Evolutionary conservation across 257 asterid species (phyloP), one percentile per base, ranked within the genome.

Genomic region (Gentiana straminea): DNA sequence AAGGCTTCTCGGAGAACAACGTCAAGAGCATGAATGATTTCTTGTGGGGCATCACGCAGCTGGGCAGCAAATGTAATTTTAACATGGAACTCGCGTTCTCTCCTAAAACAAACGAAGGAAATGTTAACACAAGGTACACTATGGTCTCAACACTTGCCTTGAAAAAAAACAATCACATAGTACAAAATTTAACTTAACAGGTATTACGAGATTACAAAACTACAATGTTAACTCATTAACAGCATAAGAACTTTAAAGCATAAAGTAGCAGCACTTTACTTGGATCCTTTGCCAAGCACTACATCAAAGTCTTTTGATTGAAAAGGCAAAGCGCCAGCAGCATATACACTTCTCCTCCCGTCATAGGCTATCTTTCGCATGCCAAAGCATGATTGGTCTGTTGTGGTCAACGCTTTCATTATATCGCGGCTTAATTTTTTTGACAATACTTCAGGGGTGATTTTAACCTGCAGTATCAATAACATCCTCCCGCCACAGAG

Each of bases 291-390:
- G 4, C 57, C 33, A 8, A 84, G 81, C 62, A 55, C 74, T 13
- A 90, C 63, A 2, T 62, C 73, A 45, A 90, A 90, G 35, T 86
- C 96, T 65, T 81, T 82, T 0, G 92, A 80, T 0, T 33, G 0
- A 43, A 90, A 90, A 0, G 98, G 96, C 64, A 90, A 57, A 4
- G 62, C 50, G 1, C 95, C 95, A 0, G 95, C 96, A 35, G 86
- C 60, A 46, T 84, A 90, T 35, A 67, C 84, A 63, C 86, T 82
- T 39, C 84, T 90, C 2, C 88, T 38, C 0, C 98, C 96, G 58
- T 90, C 98, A 49, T 82, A 90, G 0, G 94, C 98, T 2, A 90
- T 35, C 55, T 0, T 34, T n/a, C 68, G 46, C 33, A 58, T 61
- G 0, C 91, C 86, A 68, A 90, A 11, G 52, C 80, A 81, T 0